Base-by-base conservation (phyloP, 345 rosid genomes). In the Brassica carinata region DNA sequence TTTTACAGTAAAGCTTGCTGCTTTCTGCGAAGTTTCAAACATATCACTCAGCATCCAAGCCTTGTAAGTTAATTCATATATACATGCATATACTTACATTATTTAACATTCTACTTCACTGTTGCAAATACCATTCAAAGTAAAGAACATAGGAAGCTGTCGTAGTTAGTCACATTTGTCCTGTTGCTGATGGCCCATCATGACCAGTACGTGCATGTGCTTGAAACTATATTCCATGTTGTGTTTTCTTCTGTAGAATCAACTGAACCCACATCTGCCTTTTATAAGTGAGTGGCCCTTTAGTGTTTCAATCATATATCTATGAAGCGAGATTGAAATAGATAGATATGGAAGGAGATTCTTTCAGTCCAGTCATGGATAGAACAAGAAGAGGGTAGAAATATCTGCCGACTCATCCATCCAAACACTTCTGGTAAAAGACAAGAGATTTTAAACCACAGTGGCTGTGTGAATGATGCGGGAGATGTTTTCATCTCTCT, bases 391-490 rank as follows among this genome's bases (percentile, higher is more conserved):
- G 91, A 73, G 86, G 89, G 87, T 76, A 83, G 86, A 87, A 91
- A 72, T 87, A 87, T 85, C 98, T 91, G 95, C 95, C 97, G 98
- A 93, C 95, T 93, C 98, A 93, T 93, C 89, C 92, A 90, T 88
- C 87, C 97, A 88, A 88, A 77, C 95, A 85, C 86, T 79, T 73
- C 36, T 64, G 72, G 79, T 75, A 19, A 87, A 85, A 87, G 68
- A 72, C 19, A 31, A 58, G 1, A 62, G 4, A 27, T 5, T 43
- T 26, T 31, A 8, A 53, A 48, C 59, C 89, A 77, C 86, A 67
- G 89, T 87, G 97, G 69, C 84, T 92, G 97, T 85, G 86, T 94
- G 98, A 94, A 94, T 94, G 98, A 94, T 87, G 94, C 97, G 98
- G 98, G 97, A 94, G 98, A 89, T 87, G 79, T 72, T 88, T 87